phyloP scores from a whole-genome alignment of 345 rosid species.

The Durio zibethinus region DNA sequence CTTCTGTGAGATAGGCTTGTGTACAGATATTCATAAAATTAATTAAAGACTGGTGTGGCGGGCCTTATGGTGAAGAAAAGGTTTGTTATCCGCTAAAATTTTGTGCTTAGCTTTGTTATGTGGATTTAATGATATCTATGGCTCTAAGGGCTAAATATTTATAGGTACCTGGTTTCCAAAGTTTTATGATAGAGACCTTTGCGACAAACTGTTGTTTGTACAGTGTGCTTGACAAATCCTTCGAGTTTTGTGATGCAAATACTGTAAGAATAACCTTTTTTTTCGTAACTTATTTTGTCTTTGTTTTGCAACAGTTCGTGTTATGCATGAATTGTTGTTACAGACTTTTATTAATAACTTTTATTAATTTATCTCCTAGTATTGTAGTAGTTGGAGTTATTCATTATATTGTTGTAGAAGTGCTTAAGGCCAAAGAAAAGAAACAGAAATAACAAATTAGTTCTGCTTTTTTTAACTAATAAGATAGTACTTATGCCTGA shows the following conservation, averaged over 20 bases:
- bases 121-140: not conserved
- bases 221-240: constrained; percentile 86
- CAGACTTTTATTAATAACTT: not conserved
- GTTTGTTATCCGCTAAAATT: constrained; percentile 24
- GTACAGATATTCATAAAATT: constrained; percentile 87
- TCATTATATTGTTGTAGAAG: not conserved
- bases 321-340: not conserved
- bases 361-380: not conserved
- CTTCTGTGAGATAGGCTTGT: constrained; percentile 51
- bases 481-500: not conserved
- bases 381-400: not conserved
- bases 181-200: constrained; percentile 63
- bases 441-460: not conserved
- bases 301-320: not conserved
- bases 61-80: constrained; percentile 63
- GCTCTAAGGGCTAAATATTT: constrained; percentile 20
- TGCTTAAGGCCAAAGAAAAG: not conserved
- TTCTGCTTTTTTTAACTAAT: not conserved
- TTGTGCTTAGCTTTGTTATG: constrained; percentile 4
- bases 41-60: constrained; percentile 84
- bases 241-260: constrained; percentile 83
- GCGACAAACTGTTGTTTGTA: constrained; percentile 78
- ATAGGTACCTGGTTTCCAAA: constrained; percentile 85
- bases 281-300: not conserved
- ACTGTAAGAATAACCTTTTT: constrained; percentile 49